Evolutionary conservation across 202 grass and related monocot genomes (phyloP).

Genomic region (Schoenoplectus tabernaemontani): DNA sequence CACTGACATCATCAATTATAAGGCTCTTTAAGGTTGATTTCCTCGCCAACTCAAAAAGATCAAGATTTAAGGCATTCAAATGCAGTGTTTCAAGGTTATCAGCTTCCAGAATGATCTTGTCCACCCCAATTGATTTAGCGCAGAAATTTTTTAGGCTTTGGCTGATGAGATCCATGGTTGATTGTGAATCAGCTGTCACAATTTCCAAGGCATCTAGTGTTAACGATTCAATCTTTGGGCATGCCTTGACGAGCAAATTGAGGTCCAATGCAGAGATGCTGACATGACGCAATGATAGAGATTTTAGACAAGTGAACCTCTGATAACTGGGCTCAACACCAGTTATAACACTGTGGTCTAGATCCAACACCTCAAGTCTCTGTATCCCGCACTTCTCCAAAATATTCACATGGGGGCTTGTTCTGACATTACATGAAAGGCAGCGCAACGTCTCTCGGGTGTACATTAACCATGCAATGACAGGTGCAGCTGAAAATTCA

Average conservation of each 20-base stretch:
- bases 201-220: conserved; percentile 86
- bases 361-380: conserved; percentile 75
- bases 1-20: conserved; percentile 87
- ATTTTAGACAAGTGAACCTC: conserved; percentile 90
- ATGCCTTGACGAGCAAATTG: conserved; percentile 63
- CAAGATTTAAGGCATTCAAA: conserved; percentile 80
- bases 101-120: conserved; percentile 88
- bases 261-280: conserved; percentile 90
- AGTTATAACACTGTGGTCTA: conserved; percentile 77
- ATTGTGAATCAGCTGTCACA: conserved; percentile 70
- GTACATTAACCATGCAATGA: conserved; percentile 92
- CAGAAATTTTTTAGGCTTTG: conserved; percentile 76
- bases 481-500: conserved; percentile 81
- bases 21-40: conserved; percentile 73
- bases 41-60: conserved; percentile 83
- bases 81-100: conserved; percentile 81
- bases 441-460: conserved; percentile 65
- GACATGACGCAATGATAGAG: conserved; percentile 69
- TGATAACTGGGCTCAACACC: conserved; percentile 92
- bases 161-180: conserved; percentile 77
- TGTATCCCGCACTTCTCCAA: conserved; percentile 77
- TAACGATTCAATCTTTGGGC: conserved; percentile 75
- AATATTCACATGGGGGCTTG: conserved; percentile 77
- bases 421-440: conserved; percentile 77
- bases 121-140: conserved; percentile 67